A percentile compares a stretch with the other conserved stretches of the same genome.
Conservation (phyloP, 129 eudicot species). For the Solidago caesia region DNA sequence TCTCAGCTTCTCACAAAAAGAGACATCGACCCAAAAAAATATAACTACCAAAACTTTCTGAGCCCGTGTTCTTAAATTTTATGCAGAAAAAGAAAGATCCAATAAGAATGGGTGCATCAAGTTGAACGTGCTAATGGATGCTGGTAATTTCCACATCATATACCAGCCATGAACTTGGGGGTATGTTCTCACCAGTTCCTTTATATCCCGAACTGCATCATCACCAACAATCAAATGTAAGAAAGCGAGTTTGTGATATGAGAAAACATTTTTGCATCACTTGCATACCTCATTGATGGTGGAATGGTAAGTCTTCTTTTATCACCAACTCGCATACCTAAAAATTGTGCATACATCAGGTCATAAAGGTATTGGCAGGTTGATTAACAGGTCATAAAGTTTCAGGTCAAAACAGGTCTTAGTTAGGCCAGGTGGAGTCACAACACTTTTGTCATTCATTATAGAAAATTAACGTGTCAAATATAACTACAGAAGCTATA, state of each 20-base stretch:
- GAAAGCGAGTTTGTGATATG: neutral
- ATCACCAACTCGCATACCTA: slow-evolving; percentile 94
- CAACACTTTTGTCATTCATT: neutral
- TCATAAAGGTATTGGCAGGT: neutral
- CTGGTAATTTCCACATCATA: slow-evolving; percentile 72
- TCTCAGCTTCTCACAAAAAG: neutral
- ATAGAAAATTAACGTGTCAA: no score
- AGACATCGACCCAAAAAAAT: slow-evolving; percentile 20
- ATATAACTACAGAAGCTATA: no score
- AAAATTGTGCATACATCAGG: neutral
- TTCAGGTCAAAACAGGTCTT: neutral
- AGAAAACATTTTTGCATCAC: neutral
- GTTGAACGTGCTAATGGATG: slow-evolving; percentile 36
- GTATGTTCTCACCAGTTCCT: slow-evolving; percentile 64
- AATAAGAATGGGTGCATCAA: neutral
- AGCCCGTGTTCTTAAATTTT: neutral
- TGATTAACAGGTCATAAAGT: neutral
- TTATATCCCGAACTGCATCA: slow-evolving; percentile 50
- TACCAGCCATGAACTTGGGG: slow-evolving; percentile 82
- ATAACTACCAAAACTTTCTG: slow-evolving; percentile 23
- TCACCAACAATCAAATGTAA: slow-evolving; percentile 12
- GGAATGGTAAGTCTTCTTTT: slow-evolving; percentile 74
- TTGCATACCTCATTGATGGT: slow-evolving; percentile 76
- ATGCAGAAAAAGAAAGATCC: neutral
- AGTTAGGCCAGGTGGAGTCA: no score